A percentile compares a stretch with the other conserved stretches of the same genome.
Evolutionary conservation across 2,329 filamentous ascomycete genomes (phyloP).

Genomic region (Mycosphaerella sp.): DNA sequence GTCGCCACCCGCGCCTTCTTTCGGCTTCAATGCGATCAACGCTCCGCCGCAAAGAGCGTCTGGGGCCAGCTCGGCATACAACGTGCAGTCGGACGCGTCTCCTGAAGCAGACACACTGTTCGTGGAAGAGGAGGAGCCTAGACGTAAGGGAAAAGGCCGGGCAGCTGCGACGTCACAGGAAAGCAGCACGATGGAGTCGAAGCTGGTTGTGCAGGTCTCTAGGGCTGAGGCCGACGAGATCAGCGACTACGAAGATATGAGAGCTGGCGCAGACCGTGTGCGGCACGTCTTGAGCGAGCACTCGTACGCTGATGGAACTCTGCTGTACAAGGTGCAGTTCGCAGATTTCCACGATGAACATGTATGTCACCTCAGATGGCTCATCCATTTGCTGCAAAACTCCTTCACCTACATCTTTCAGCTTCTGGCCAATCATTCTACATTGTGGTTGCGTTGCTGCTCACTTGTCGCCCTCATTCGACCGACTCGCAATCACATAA

Average conservation of each 20-base stretch:
- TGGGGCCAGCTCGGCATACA: constrained; percentile 9
- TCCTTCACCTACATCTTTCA: not conserved
- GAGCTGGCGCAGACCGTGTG: constrained; percentile 30
- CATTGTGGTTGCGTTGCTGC: not conserved
- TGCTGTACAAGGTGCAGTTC: constrained; percentile 40
- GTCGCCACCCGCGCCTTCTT: constrained; percentile 2
- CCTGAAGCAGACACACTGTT: constrained; percentile 5
- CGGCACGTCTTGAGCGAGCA: constrained; percentile 38
- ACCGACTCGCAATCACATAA: not conserved
- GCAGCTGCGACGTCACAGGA: not conserved
- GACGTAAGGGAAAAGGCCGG: constrained; percentile 3
- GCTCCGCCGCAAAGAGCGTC: constrained; percentile 1
- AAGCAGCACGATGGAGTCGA: not conserved
- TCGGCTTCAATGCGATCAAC: constrained; percentile 20
- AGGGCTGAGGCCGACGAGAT: constrained; percentile 16
- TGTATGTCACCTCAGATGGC: constrained; percentile 29
- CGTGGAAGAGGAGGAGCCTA: constrained; percentile 10
- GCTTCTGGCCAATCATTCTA: not conserved
- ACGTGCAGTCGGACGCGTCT: constrained; percentile 10
- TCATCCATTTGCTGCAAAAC: not conserved
- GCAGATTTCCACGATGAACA: constrained; percentile 35
- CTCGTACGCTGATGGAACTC: constrained; percentile 25
- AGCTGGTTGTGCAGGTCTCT: constrained; percentile 15
- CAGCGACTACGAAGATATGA: constrained; percentile 25
- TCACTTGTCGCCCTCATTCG: constrained; percentile 3